Conservation (phyloP, 768 basidiomycete genomes). For the Thelephora ganbajun region DNA sequence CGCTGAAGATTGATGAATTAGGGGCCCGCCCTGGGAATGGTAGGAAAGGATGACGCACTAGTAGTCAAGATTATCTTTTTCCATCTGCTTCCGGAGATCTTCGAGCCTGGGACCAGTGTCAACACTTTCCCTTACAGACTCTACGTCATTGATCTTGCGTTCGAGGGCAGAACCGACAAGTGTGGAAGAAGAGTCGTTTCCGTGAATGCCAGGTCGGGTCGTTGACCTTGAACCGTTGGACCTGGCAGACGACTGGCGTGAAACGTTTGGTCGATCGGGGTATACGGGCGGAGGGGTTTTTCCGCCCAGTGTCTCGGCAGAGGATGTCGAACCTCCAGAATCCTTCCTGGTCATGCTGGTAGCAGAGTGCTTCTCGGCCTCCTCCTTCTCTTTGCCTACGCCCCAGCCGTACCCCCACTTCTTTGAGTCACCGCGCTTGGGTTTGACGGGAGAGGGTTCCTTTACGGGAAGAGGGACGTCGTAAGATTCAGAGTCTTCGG, state of each 20-base stretch:
- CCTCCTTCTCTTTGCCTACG: slow-evolving; percentile 29
- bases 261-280: slow-evolving; percentile 6
- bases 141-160: slow-evolving; percentile 54
- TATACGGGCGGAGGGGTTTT: slow-evolving; percentile 3
- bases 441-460: slow-evolving; percentile 3
- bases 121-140: slow-evolving; percentile 33
- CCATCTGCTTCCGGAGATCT: slow-evolving; percentile 52
- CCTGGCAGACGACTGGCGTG: background rate
- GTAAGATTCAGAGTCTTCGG: slow-evolving; percentile 17
- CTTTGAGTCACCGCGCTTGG: slow-evolving; percentile 7
- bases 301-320: slow-evolving; percentile 8
- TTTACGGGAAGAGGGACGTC: slow-evolving; percentile 8
- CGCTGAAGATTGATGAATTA: slow-evolving; percentile 23
- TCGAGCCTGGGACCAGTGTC: slow-evolving; percentile 50
- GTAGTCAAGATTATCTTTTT: slow-evolving; percentile 54
- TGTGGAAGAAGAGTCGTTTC: slow-evolving; percentile 57
- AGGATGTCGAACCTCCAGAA: slow-evolving; percentile 10
- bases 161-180: slow-evolving; percentile 64
- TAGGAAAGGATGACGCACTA: slow-evolving; percentile 37
- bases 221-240: slow-evolving; percentile 2
- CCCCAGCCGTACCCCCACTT: slow-evolving; percentile 60
- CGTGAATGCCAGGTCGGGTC: slow-evolving; percentile 25
- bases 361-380: slow-evolving; percentile 19
- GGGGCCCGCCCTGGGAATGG: background rate
- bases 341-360: slow-evolving; percentile 19